Percentiles rank a stretch among this genome's conserved stretches.
These are phyloP conservation scores for Yamadazyma takamatsuzukensis DNA, from an alignment of 805 yeast genomes.

Conservation along the genomic window DNA sequence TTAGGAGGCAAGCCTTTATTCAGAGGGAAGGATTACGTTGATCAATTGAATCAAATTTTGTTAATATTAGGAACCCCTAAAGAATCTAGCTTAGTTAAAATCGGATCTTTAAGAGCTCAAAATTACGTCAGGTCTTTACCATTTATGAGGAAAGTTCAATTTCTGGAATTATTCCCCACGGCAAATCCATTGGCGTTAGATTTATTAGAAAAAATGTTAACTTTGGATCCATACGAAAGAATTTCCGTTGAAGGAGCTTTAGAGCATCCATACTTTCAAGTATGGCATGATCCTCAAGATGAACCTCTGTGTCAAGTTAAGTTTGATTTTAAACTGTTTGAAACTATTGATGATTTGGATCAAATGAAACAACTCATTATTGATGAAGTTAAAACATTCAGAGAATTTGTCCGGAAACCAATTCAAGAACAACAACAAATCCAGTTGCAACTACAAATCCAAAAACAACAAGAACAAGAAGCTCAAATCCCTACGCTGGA, in stretches of 20 bases:
- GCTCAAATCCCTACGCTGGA: conserved; percentile 12
- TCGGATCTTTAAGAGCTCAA: conserved; percentile 85
- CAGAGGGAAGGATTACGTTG: conserved; percentile 94
- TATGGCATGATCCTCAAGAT: conserved; percentile 94
- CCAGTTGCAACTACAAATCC: conserved; percentile 31
- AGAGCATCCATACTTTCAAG: conserved; percentile 81
- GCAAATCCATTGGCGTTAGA: conserved; percentile 89
- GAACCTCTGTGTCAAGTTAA: conserved; percentile 80
- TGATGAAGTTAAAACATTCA: conserved; percentile 73
- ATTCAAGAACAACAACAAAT: conserved; percentile 49
- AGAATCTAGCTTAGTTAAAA: conserved; percentile 40
- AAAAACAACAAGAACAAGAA: conserved; percentile 24
- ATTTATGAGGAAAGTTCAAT: conserved; percentile 75
- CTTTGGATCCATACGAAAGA: conserved; percentile 86
- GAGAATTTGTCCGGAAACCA: conserved; percentile 79
- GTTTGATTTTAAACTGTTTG: conserved; percentile 81
- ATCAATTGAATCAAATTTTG: conserved; percentile 85
- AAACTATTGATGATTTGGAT: conserved; percentile 74
- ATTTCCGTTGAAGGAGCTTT: conserved; percentile 90
- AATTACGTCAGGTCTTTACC: conserved; percentile 87
- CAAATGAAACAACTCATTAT: conserved; percentile 72
- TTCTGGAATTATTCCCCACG: conserved; percentile 64
- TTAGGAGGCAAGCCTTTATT: conserved; percentile 88
- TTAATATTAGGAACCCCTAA: conserved; percentile 90
- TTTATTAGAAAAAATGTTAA: conserved; percentile 72